These are phyloP conservation scores for Pholiota microspora DNA, from an alignment of 768 basidiomycete genomes.

Conservation along the genomic window DNA sequence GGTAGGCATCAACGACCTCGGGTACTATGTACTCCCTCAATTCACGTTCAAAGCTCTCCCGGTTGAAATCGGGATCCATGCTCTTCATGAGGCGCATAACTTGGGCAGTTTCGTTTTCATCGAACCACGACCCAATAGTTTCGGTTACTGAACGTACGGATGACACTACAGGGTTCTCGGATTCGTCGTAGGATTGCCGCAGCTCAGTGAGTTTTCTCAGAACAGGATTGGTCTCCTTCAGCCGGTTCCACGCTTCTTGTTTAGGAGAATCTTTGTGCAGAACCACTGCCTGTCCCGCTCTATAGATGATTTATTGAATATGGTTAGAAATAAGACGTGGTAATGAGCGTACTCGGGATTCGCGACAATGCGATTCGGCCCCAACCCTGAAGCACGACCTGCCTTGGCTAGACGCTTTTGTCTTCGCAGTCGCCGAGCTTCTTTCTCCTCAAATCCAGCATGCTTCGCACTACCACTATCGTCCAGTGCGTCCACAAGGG, in stretches of 20 bases:
- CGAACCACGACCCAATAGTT: constrained; percentile 87
- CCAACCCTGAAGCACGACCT: constrained; percentile 65
- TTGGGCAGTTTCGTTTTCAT: constrained; percentile 98
- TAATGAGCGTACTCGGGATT: constrained; percentile 65
- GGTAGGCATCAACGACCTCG: constrained; percentile 94
- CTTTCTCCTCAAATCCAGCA: constrained; percentile 95
- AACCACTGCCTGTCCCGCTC: constrained; percentile 85
- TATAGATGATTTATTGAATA: constrained; percentile 28
- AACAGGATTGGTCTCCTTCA: constrained; percentile 81
- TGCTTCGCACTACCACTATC: constrained; percentile 92
- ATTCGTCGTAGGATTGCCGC: constrained; percentile 81
- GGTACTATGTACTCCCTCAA: constrained; percentile 96
- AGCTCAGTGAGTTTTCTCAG: constrained; percentile 57
- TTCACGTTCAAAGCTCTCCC: constrained; percentile 87
- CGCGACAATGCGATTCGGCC: constrained; percentile 54
- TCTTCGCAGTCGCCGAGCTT: constrained; percentile 77
- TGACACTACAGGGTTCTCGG: constrained; percentile 86
- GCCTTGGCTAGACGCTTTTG: constrained; percentile 83
- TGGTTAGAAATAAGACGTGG: constrained; percentile 21
- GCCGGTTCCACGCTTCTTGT: constrained; percentile 75
- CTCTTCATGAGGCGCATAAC: constrained; percentile 83
- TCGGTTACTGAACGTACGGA: constrained; percentile 81
- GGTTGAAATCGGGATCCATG: constrained; percentile 86
- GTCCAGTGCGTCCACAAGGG: constrained; percentile 88
- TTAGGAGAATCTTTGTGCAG: constrained; percentile 79